Conservation (phyloP, 2,329 filamentous ascomycete genomes). For the Ophiostoma pallidulum region DNA sequence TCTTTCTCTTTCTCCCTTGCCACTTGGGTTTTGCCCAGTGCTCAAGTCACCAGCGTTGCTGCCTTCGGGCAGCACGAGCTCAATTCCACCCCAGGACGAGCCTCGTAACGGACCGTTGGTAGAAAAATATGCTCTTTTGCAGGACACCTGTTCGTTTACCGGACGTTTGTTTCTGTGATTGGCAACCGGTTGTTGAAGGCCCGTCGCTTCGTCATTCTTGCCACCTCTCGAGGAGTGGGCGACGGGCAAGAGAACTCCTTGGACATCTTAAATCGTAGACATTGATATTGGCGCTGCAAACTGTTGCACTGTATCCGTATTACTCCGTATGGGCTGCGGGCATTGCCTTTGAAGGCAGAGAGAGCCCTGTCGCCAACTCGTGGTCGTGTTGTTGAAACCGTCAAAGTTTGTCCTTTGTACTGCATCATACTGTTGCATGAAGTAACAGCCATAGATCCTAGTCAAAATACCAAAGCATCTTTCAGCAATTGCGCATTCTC, state of each 20-base stretch:
- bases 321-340: no score
- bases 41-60: slow-evolving; percentile 55
- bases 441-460: no score
- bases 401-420: no score
- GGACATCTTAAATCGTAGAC: slow-evolving; percentile 16
- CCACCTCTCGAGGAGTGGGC: slow-evolving; percentile 26
- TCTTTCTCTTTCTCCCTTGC: background rate
- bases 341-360: no score
- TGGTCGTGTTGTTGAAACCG: no score
- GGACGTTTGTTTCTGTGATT: no score
- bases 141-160: no score
- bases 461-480: no score
- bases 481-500: no score
- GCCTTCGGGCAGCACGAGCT: slow-evolving; percentile 64
- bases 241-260: slow-evolving; percentile 34
- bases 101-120: slow-evolving; percentile 78
- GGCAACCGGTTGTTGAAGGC: slow-evolving; percentile 30
- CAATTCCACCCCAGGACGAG: slow-evolving; percentile 55
- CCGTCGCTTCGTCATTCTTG: slow-evolving; percentile 23
- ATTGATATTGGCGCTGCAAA: background rate
- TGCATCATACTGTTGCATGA: no score
- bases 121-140: slow-evolving; percentile 39
- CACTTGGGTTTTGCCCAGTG: background rate
- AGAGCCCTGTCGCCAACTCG: no score
- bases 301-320: background rate